Conservation (phyloP, 805 yeast species). For the Wickerhamiella slavikovae region DNA sequence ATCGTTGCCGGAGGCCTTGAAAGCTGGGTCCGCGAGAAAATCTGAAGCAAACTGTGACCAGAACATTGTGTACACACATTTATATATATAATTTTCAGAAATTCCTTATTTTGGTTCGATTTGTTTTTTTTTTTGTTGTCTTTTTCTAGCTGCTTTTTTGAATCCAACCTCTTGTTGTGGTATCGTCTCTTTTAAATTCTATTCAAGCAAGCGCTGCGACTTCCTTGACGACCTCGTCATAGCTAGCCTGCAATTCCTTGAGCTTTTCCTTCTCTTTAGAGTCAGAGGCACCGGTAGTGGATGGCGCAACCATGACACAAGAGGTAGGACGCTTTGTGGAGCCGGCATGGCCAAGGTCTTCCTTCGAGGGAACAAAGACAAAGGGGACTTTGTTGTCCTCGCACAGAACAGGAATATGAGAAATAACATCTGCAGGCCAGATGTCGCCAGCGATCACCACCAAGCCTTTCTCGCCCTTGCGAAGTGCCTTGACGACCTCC, state of each 20-base stretch:
- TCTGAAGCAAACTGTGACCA: too few relatives aligned
- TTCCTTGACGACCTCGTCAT: slow-evolving; percentile 88
- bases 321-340: slow-evolving; percentile 98
- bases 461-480: slow-evolving; percentile 96
- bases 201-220: slow-evolving; percentile 29
- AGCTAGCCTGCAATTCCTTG: slow-evolving; percentile 78
- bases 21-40: slow-evolving; percentile 55
- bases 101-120: too few relatives aligned
- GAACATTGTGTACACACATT: too few relatives aligned
- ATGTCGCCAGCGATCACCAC: slow-evolving; percentile 96
- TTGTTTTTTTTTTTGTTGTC: too few relatives aligned
- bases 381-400: slow-evolving; percentile 86
- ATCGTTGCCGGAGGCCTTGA: slow-evolving; percentile 95
- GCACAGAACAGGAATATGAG: slow-evolving; percentile 93
- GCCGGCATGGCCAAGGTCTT: slow-evolving; percentile 96
- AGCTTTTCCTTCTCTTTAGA: slow-evolving; percentile 48
- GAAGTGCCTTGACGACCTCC: slow-evolving; percentile 91
- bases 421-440: slow-evolving; percentile 90
- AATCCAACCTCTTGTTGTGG: too few relatives aligned
- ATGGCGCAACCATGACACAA: slow-evolving; percentile 92
- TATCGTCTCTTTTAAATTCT: too few relatives aligned
- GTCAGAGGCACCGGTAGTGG: slow-evolving; percentile 76
- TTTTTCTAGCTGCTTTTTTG: too few relatives aligned
- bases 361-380: slow-evolving; percentile 89
- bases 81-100: not conserved